Evolutionary conservation across 805 yeast genomes (phyloP).

Genomic region (Saccharomycopsis olivae): DNA sequence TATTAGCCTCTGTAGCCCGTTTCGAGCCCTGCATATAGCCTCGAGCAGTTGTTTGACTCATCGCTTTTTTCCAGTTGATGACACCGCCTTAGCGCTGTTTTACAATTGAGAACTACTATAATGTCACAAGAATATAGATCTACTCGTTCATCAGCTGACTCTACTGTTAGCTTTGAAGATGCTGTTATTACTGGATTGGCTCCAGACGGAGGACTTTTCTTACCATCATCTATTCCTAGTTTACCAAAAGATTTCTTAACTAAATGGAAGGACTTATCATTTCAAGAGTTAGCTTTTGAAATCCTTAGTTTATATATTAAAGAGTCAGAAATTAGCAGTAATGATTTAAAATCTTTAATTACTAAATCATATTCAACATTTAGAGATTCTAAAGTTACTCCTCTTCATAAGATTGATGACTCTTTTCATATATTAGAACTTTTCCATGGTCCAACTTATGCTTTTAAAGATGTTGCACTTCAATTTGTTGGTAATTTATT

Average conservation of each 20-base stretch:
- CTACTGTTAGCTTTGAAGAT: slow-evolving; percentile 60
- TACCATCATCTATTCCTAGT: slow-evolving; percentile 75
- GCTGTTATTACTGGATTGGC: slow-evolving; percentile 88
- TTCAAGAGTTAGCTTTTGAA: slow-evolving; percentile 80
- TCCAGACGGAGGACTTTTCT: slow-evolving; percentile 90
- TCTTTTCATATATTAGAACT: slow-evolving; percentile 73
- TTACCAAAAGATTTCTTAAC: slow-evolving; percentile 44
- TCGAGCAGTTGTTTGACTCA: too few relatives aligned
- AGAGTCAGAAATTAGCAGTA: slow-evolving; percentile 59
- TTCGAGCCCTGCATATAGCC: too few relatives aligned
- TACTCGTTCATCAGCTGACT: slow-evolving; percentile 50
- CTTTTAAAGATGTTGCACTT: slow-evolving; percentile 96
- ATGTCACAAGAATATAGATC: slow-evolving; percentile 62
- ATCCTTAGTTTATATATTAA: slow-evolving; percentile 74
- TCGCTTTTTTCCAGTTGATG: too few relatives aligned
- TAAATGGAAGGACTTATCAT: slow-evolving; percentile 65
- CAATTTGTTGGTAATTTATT: slow-evolving; percentile 96
- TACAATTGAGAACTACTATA: too few relatives aligned
- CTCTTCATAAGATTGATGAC: slow-evolving; percentile 54
- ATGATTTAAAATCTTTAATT: slow-evolving; percentile 55
- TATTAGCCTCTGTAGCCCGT: too few relatives aligned
- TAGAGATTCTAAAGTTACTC: slow-evolving; percentile 83
- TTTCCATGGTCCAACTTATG: slow-evolving; percentile 99
- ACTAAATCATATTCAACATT: slow-evolving; percentile 79
- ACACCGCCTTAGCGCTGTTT: too few relatives aligned